Evolutionary conservation across 2,329 filamentous ascomycete genomes (phyloP).

Genomic region (Hypoxylon sp.): DNA sequence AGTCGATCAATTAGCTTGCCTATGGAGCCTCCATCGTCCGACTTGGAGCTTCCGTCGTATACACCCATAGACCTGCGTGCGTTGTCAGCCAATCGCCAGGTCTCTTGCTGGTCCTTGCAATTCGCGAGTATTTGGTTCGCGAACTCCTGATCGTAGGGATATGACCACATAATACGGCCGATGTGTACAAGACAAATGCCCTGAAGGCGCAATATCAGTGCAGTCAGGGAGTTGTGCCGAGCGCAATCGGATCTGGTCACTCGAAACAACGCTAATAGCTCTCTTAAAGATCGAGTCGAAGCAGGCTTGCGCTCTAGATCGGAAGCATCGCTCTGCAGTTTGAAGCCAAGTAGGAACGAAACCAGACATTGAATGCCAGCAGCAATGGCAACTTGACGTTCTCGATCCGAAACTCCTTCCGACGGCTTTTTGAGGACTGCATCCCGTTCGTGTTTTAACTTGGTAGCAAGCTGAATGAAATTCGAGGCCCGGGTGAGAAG

Average conservation of each 20-base stretch:
- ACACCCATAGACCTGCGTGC: conserved; percentile 49
- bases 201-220: conserved; percentile 52
- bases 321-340: conserved; percentile 63
- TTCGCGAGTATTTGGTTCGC: conserved; percentile 45
- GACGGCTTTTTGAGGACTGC: conserved; percentile 56
- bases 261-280: conserved; percentile 49
- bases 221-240: conserved; percentile 43
- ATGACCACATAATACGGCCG: conserved; percentile 48
- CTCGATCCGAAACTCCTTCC: conserved; percentile 43
- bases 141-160: conserved; percentile 44
- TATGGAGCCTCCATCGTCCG: conserved; percentile 50
- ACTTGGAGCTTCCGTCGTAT: conserved; percentile 46
- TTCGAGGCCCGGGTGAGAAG: conserved; percentile 57
- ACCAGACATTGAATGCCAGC: conserved; percentile 53
- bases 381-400: conserved; percentile 51
- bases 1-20: conserved; percentile 55
- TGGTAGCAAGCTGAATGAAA: conserved; percentile 62
- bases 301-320: conserved; percentile 61
- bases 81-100: conserved; percentile 50
- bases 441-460: conserved; percentile 70
- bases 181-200: conserved; percentile 50
- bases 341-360: conserved; percentile 68
- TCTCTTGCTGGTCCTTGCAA: conserved; percentile 50
- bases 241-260: conserved; percentile 49
- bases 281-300: conserved; percentile 56